These are phyloP conservation scores for Candida nonsorbophila DNA, from an alignment of 805 yeast species.

Conservation along the genomic window DNA sequence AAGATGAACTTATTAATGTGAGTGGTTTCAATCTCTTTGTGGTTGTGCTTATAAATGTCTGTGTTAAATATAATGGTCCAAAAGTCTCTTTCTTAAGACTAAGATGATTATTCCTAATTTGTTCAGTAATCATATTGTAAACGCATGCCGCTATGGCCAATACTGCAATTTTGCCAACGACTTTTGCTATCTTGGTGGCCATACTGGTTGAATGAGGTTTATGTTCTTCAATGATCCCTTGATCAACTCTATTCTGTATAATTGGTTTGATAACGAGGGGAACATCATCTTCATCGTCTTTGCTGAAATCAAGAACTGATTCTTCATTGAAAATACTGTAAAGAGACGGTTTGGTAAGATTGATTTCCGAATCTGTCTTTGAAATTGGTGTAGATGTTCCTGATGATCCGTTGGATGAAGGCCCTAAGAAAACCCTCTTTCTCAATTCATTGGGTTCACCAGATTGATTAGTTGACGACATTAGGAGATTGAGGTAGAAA, in stretches of 20 bases:
- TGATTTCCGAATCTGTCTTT: slow-evolving; percentile 38
- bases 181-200: slow-evolving; percentile 1
- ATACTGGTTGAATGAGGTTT: slow-evolving; percentile 3
- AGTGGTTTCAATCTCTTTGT: slow-evolving; percentile 17
- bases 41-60: slow-evolving; percentile 19
- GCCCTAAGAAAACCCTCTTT: background rate
- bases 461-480: too few species aligned
- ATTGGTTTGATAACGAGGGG: too few species aligned
- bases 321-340: slow-evolving; percentile 47
- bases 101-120: slow-evolving; percentile 47
- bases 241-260: too few species aligned
- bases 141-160: slow-evolving; percentile 45
- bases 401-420: slow-evolving; percentile 8
- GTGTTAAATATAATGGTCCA: slow-evolving; percentile 35
- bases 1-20: background rate
- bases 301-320: slow-evolving; percentile 30
- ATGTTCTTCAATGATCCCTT: too few species aligned
- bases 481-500: too few species aligned
- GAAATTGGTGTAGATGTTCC: slow-evolving; percentile 21
- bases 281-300: slow-evolving; percentile 15
- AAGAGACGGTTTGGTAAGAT: slow-evolving; percentile 46
- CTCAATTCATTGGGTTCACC: too few species aligned
- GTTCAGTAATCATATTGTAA: slow-evolving; percentile 48
- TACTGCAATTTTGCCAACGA: slow-evolving; percentile 14
- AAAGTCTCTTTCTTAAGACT: slow-evolving; percentile 32